phyloP scores from a whole-genome alignment of 78 protist genomes.

The Trichosphaerium sp. region DNA sequence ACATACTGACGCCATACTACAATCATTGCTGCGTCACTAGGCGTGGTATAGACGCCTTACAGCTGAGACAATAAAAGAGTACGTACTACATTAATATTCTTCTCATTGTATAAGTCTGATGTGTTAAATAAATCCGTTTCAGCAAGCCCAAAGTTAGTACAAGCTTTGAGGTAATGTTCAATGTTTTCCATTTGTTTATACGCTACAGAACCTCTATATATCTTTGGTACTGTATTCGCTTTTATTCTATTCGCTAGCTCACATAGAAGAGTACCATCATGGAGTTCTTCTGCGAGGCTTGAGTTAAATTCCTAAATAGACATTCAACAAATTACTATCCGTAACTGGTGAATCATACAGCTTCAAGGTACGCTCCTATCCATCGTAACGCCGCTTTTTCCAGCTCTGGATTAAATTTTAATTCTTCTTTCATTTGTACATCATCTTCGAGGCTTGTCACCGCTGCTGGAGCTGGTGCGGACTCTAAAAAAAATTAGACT shows the following conservation, averaged over 20 bases:
- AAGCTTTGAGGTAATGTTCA: slow-evolving; percentile 24
- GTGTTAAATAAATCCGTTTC: slow-evolving; percentile 21
- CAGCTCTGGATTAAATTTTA: slow-evolving; percentile 52
- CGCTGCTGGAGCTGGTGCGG: slow-evolving; percentile 11
- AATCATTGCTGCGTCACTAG: too few relatives aligned
- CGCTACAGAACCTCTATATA: slow-evolving; percentile 18
- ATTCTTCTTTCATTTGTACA: slow-evolving; percentile 37
- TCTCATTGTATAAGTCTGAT: slow-evolving; percentile 44
- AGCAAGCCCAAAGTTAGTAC: slow-evolving; percentile 14
- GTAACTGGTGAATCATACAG: slow-evolving; percentile 17
- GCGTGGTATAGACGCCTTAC: too few relatives aligned
- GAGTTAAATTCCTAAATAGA: background rate
- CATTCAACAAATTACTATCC: slow-evolving; percentile 27
- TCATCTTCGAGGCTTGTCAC: slow-evolving; percentile 30
- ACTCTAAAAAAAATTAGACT: too few relatives aligned
- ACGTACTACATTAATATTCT: slow-evolving; percentile 44
- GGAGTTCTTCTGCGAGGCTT: background rate
- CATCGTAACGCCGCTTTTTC: slow-evolving; percentile 26
- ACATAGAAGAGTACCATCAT: background rate
- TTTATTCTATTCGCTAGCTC: slow-evolving; percentile 7
- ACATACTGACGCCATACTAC: too few relatives aligned
- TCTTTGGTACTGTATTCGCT: slow-evolving; percentile 10
- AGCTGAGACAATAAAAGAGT: too few relatives aligned
- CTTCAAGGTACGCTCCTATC: slow-evolving; percentile 8
- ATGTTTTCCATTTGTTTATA: slow-evolving; percentile 52